Base-by-base conservation (phyloP, 805 yeast species). In the Saccharomycopsis oosterbeekiorum region DNA sequence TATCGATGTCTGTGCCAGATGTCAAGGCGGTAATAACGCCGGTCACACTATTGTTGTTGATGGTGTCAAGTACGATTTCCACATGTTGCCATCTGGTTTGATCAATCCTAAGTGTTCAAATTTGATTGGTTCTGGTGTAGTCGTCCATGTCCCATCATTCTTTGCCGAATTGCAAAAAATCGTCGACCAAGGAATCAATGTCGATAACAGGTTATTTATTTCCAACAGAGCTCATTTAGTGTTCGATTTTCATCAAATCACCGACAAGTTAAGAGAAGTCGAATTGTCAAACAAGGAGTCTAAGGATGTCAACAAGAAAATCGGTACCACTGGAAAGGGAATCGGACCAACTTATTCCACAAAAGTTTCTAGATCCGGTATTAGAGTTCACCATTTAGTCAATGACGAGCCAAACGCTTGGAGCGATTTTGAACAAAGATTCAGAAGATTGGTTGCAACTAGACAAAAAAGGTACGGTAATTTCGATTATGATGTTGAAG, bases 21-120 rank as follows among this genome's bases (percentile, higher is more conserved):
- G 98, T 76, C 92, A 88, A 73, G 99, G 99, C 75, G 99, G 99
- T 71, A 94, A 94, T 80, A 94, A 94, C 73, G 99, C 99, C 36
- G 99, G 99, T 41, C 99, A 94, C 74, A 94, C 99, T 54, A 94
- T 94, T 70, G 97, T 94, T 57, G 99, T 91, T 58, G 84, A 85
- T 64, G 86, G 84, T 55, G 81, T 80, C 70, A 93, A 91, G 75
- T 94, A 92, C 73, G 99, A 94, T 74, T 94, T 94, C 86, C 99
- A 94, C 77, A 93, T 94, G 97, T 83, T 94, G 65, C 99, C 99
- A 19, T 89, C 97, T 10, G 99, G 99, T n/a, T 82, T 94, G 66
- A 96, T 94, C 63, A 94, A 94, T 73, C 91, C 94, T 64, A 86
- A 88, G 62, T 94, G 99, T 77, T 76, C 80, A 68, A 94, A 94